Base-by-base conservation (phyloP, 805 yeast species). In the Kuraishia hungarica region DNA sequence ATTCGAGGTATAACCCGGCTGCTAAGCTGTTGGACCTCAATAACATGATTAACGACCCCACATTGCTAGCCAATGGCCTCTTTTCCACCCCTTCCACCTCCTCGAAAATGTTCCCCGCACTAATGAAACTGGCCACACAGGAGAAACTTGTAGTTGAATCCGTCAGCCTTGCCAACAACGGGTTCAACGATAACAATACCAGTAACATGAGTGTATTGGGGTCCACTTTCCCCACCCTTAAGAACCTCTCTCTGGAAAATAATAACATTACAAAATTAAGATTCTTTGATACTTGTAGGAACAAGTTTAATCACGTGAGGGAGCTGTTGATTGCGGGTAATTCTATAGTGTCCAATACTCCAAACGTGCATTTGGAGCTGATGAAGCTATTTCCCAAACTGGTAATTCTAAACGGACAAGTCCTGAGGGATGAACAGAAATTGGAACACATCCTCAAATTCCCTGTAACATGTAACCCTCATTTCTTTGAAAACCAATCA, bases 81-180 rank as follows among this genome's bases (percentile, higher is more conserved):
- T 83, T 91, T 58, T 55, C 68, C 2, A 61, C 60, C 23, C 52
- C 65, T 1, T 58, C 56, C 15, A 78, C 81, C 17, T 72, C 83
- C 3, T 78, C 92, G 15, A 94, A 93, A 68, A 85, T 91, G 79
- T 90, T 93, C 67, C 87, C 90, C 11, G 98, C 98, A 0, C 71
- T 94, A 60, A 82, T 93, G 87, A 88, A 86, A 65, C 70, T 93
- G 8, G 96, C 96, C 1, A 70, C 74, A 2, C 80, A 81, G 54
- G 69, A 69, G 35, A 61, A 62, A 2, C 39, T 67, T n/a, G 82
- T 80, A 26, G 86, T 91, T 2, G 86, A 84, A 29, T 84, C 90
- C 56, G 81, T 92, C 7, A 87, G 85, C 67, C 68, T 90, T 39
- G 80, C 92, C 21, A 74, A 74, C 55, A 87, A 94, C 67, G 76